phyloP scores from a whole-genome alignment of 345 rosid species.

The Syzygium aromaticum region DNA sequence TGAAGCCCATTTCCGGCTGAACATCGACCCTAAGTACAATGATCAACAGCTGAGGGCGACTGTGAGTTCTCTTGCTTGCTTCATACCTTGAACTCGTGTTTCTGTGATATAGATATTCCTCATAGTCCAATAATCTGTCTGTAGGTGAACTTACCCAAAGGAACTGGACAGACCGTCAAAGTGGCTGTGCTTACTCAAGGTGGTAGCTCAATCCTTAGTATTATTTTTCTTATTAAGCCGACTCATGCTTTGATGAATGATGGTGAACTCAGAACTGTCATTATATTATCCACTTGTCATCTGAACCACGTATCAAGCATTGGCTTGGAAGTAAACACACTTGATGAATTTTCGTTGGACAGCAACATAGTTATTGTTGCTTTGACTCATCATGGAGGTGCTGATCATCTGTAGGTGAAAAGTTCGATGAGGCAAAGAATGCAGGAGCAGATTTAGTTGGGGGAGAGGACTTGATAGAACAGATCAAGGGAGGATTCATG shows the following conservation, averaged over 20 bases:
- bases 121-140: not conserved
- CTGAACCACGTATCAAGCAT: not conserved
- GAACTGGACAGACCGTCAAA: conserved; percentile 88
- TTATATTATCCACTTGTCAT: not conserved
- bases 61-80: conserved; percentile 25
- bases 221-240: not conserved
- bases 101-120: not conserved
- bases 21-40: conserved; percentile 91
- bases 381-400: not conserved
- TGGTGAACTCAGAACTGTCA: not conserved
- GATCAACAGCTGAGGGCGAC: conserved; percentile 98
- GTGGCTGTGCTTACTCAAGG: conserved; percentile 99
- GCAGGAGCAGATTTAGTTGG: conserved; percentile 99
- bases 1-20: conserved; percentile 69
- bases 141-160: conserved; percentile 93
- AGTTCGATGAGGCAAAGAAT: conserved; percentile 91
- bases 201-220: conserved; percentile 6
- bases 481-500: conserved; percentile 93
- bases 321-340: not conserved
- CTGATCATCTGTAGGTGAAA: conserved; percentile 61
- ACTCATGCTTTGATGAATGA: not conserved
- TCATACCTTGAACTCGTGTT: not conserved
- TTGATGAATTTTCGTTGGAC: not conserved
- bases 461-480: conserved; percentile 88
- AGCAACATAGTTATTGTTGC: not conserved